These are phyloP conservation scores for Aspergillus tamarii DNA, from an alignment of 2,329 filamentous ascomycete genomes.

Conservation along the genomic window DNA sequence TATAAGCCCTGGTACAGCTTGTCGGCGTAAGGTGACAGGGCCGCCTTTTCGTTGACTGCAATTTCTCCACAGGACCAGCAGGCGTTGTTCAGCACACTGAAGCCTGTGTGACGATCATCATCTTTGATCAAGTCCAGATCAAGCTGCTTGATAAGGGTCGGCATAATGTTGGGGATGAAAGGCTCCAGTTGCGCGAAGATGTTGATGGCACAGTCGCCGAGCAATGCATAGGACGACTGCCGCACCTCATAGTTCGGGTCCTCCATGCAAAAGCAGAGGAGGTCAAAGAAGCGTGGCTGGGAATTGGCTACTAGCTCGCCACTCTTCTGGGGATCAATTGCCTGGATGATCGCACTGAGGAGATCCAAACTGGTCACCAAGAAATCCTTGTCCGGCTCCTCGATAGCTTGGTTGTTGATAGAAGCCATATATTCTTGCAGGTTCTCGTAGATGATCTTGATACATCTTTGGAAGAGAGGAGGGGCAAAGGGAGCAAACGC, in stretches of 20 bases:
- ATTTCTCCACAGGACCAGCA: conserved; percentile 98
- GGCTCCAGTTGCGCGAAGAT: conserved; percentile 80
- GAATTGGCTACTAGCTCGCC: conserved; percentile 75
- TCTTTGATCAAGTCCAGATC: conserved; percentile 77
- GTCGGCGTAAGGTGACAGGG: conserved; percentile 76
- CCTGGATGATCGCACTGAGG: conserved; percentile 89
- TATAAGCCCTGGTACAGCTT: conserved; percentile 76
- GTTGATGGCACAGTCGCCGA: conserved; percentile 93
- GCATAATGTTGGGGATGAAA: conserved; percentile 73
- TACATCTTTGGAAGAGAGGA: conserved; percentile 84
- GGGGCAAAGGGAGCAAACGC: conserved; percentile 82
- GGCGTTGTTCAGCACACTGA: conserved; percentile 95
- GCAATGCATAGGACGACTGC: conserved; percentile 91
- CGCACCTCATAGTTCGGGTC: conserved; percentile 89
- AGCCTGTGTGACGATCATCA: conserved; percentile 80
- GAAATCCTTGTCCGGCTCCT: conserved; percentile 94
- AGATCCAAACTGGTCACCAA: conserved; percentile 93
- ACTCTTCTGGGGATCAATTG: conserved; percentile 73
- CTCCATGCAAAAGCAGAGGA: conserved; percentile 89
- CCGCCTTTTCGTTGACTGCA: conserved; percentile 72
- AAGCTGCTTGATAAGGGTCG: conserved; percentile 80
- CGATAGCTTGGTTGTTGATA: conserved; percentile 67
- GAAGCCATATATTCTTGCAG: conserved; percentile 78
- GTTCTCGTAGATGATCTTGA: conserved; percentile 89
- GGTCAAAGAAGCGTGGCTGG: conserved; percentile 84